Evolutionary conservation across 1,284 basidiomycete species (phyloP), one percentile per base, ranked within the genome.

Genomic region (Boletus coffeatus): DNA sequence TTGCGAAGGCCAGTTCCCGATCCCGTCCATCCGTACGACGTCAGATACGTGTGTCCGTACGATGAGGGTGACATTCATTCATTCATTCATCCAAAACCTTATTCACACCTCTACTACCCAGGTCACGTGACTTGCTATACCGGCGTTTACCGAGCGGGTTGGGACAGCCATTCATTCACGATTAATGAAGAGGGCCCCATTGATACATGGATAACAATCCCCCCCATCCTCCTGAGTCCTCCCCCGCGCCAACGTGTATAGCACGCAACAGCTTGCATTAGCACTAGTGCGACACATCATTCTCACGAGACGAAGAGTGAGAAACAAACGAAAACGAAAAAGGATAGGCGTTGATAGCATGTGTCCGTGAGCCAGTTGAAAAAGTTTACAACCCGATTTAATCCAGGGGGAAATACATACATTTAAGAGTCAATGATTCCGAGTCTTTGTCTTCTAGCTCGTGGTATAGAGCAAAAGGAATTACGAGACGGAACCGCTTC

Each of bases 21-120:
- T 0, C 94, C 94, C 56, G 84, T 77, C 94, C 94, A 97, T 65
- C 94, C 94, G 72, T 94, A 93, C 9, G 87, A 80, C 10, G 87
- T 81, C 5, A 97, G 83, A 74, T 92, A 92, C 29, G 82, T 81
- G 69, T 92, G 86, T 6, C 90, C 86, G 55, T 72, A 71, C 7
- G 71, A 39, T 34, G 56, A 41, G 4, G 14, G 56, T 9, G 52
- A 55, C 46, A 48, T n/a, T n/a, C n/a, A n/a, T n/a, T n/a, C n/a
- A n/a, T n/a, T n/a, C n/a, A n/a, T n/a, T n/a, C n/a, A n/a, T n/a
- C n/a, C n/a, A n/a, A n/a, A n/a, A n/a, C n/a, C n/a, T n/a, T n/a
- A n/a, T n/a, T n/a, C n/a, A n/a, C n/a, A n/a, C n/a, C n/a, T n/a
- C n/a, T n/a, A n/a, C n/a, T n/a, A n/a, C n/a, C n/a, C n/a, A n/a